A percentile compares a stretch with the other conserved stretches of the same genome.
Evolutionary conservation across 805 yeast species (phyloP).

Genomic region (Cyberlindnera americana): DNA sequence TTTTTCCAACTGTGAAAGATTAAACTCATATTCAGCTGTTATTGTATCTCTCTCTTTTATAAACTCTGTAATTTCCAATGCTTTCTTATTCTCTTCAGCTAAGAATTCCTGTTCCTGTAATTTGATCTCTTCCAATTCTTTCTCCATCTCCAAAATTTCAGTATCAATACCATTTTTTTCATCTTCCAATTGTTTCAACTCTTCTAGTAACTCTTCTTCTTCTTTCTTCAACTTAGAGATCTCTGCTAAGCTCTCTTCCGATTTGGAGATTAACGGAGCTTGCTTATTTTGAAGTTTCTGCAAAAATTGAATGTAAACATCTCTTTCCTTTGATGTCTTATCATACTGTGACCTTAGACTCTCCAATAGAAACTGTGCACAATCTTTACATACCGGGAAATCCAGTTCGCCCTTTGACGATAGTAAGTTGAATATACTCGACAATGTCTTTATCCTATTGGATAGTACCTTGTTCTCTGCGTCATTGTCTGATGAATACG

Average conservation of each 20-base stretch:
- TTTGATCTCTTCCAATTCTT: slow-evolving; percentile 44
- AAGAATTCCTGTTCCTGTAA: slow-evolving; percentile 45
- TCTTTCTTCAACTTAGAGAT: slow-evolving; percentile 31
- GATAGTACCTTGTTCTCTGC: slow-evolving; percentile 38
- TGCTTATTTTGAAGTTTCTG: slow-evolving; percentile 61
- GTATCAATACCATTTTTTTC: slow-evolving; percentile 30
- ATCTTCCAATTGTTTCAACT: slow-evolving; percentile 41
- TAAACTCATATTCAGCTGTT: slow-evolving; percentile 57
- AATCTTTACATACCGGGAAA: slow-evolving; percentile 84
- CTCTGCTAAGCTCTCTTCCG: slow-evolving; percentile 25
- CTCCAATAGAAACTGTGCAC: slow-evolving; percentile 63
- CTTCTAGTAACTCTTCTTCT: slow-evolving; percentile 42
- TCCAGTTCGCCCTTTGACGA: slow-evolving; percentile 74
- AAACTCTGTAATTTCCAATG: slow-evolving; percentile 48
- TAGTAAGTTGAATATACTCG: slow-evolving; percentile 65
- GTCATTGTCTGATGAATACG: slow-evolving; percentile 25
- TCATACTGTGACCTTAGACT: slow-evolving; percentile 69
- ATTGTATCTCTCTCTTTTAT: slow-evolving; percentile 57
- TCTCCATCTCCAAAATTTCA: slow-evolving; percentile 36
- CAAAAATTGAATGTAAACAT: slow-evolving; percentile 68
- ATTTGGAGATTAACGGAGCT: slow-evolving; percentile 33
- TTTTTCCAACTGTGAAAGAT: slow-evolving; percentile 62
- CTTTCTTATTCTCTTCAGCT: slow-evolving; percentile 50
- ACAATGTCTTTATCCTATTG: slow-evolving; percentile 48
- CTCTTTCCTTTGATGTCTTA: slow-evolving; percentile 71